Evolutionary conservation across 1,284 basidiomycete genomes (phyloP).

Genomic region (Pulchroboletus neoregius): DNA sequence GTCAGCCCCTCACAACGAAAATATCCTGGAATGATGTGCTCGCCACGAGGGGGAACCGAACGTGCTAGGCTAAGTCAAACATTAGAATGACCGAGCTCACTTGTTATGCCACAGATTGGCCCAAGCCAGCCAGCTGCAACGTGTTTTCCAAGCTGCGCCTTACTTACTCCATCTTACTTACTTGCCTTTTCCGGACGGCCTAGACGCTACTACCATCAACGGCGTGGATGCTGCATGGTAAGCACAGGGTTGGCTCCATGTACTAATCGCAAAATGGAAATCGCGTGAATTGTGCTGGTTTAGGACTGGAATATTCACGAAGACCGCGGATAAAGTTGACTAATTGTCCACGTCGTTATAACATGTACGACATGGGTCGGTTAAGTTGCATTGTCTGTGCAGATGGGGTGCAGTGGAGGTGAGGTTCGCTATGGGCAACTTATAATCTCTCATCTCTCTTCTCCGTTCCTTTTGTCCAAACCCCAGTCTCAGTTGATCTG

Average conservation of each 20-base stretch:
- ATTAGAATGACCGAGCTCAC: constrained; percentile 12
- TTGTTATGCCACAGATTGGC: constrained; percentile 9
- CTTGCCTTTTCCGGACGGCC: constrained; percentile 28
- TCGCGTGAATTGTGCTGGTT: constrained; percentile 13
- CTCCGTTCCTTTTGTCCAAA: background rate
- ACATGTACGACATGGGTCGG: constrained; percentile 9
- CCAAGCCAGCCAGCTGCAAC: constrained; percentile 21
- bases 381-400: constrained; percentile 12
- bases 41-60: constrained; percentile 21
- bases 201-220: constrained; percentile 13
- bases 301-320: constrained; percentile 1
- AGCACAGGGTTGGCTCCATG: constrained; percentile 10
- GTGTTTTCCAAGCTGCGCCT: constrained; percentile 26
- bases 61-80: constrained; percentile 6
- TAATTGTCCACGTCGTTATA: constrained; percentile 21
- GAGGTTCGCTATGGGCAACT: constrained; percentile 19
- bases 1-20: constrained; percentile 10
- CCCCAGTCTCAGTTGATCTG: constrained; percentile 5
- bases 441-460: constrained; percentile 22
- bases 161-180: constrained; percentile 26
- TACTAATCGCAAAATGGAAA: constrained; percentile 3
- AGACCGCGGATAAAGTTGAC: constrained; percentile 14
- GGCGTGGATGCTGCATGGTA: constrained; percentile 29
- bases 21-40: constrained; percentile 17
- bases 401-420: constrained; percentile 20